A percentile compares a stretch with the other conserved stretches of the same genome.
Evolutionary conservation across 352 stramenopile genomes (phyloP).

Genomic region (Aphanomyces astaci): DNA sequence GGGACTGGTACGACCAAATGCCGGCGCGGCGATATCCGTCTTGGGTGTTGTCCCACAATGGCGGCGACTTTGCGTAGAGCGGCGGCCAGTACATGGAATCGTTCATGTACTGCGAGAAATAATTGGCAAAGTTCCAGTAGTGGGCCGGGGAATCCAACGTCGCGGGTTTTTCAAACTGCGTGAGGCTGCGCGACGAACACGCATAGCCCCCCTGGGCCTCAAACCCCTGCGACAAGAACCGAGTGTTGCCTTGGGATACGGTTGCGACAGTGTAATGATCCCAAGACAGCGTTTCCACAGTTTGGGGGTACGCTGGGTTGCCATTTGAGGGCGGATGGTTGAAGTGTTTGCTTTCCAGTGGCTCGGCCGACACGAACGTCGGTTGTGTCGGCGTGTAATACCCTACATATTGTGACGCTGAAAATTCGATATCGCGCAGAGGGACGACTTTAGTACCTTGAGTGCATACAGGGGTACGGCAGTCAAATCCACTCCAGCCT

Average conservation of each 20-base stretch:
- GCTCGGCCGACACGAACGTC: conserved; percentile 70
- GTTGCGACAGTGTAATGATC: conserved; percentile 33
- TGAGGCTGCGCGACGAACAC: conserved; percentile 91
- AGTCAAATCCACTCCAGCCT: conserved; percentile 96
- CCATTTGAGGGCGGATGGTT: conserved; percentile 38
- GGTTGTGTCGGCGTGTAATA: conserved; percentile 83
- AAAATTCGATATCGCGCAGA: too few species aligned
- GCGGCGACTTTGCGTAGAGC: conserved; percentile 79
- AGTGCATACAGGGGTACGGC: conserved; percentile 87
- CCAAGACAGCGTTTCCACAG: conserved; percentile 52
- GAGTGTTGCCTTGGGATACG: conserved; percentile 34
- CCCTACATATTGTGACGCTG: too few species aligned
- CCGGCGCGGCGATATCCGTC: conserved; percentile 86
- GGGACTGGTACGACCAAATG: conserved; percentile 53
- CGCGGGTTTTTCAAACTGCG: conserved; percentile 88
- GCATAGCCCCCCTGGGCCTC: conserved; percentile 87
- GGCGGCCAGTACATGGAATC: conserved; percentile 86
- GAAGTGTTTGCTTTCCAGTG: conserved; percentile 34
- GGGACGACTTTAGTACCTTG: conserved; percentile 56
- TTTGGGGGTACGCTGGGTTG: conserved; percentile 51
- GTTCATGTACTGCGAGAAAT: conserved; percentile 95
- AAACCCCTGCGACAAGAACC: conserved; percentile 41
- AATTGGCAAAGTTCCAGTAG: conserved; percentile 93
- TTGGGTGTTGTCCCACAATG: conserved; percentile 85
- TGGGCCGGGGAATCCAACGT: conserved; percentile 50